Base-by-base conservation (phyloP, 495 filamentous ascomycete species). In the Clohesyomyces aquaticus region DNA sequence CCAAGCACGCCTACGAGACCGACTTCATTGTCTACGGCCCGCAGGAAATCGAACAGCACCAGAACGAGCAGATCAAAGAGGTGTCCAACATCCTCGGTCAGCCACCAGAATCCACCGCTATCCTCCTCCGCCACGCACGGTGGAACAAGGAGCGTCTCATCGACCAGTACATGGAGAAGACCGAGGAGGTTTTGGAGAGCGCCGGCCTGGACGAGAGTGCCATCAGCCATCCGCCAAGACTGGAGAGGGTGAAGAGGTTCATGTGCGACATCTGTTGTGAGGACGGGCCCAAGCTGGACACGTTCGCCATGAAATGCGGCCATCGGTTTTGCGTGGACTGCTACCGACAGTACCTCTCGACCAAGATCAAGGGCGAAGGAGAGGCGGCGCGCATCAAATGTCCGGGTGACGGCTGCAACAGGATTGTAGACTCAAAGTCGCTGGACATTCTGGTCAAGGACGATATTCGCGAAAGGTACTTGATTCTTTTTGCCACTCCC, bases 141-240 rank as follows among this genome's bases (percentile, higher is more conserved):
- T 98, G 94, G 94, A 96, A 96, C 74, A 93, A 96, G 72, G 94
- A 98, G 72, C 85, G 90, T 32, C 75, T 98, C 64, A 93, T 98
- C 29, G 94, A 98, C 64, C 85, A 88, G 43, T 98, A 96, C 71
- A 96, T 98, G 92, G 93, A 98, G 53, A 80, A 79, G 47, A 85
- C 87, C 16, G 82, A 88, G 10, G 77, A 85, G 71, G 85, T 92
- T 0, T 76, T 97, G n/a, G 92, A 96, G 68, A 86, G 85, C 48
- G 91, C 93, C 12, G 94, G 94, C 4, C 78, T 98, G 32, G 88
- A 89, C 19, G 81, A 85, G 26, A 84, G 78, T 50, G 80, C 82
- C n/a, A 74, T 80, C n/a, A 49, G 25, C 3, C 76, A 79, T 9
- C 80, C 79, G 18, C 89, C 89, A 6, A 85, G 81, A 68, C 81